phyloP scores from a whole-genome alignment of 179 eudicot genomes.

The Actinidia arguta region DNA sequence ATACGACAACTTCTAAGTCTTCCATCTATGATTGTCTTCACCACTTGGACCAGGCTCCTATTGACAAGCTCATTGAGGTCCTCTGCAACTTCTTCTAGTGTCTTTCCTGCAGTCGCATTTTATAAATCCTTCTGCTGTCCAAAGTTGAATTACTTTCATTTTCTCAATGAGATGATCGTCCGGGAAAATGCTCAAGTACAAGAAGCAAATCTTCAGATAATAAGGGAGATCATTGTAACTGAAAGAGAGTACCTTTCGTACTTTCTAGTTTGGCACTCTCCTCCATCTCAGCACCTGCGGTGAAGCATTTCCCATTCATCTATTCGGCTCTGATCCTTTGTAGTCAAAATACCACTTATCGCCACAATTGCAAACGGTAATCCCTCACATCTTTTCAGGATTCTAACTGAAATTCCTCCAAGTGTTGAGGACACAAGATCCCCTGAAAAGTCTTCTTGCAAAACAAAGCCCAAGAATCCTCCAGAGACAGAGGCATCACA shows the following conservation, averaged over 20 bases:
- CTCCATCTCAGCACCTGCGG: background rate
- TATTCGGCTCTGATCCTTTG: constrained; percentile 10
- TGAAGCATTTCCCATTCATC: constrained; percentile 22
- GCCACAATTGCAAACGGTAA: constrained; percentile 35
- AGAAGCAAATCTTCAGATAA: constrained; percentile 1
- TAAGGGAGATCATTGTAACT: background rate
- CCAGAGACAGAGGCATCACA: background rate
- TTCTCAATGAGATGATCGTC: constrained; percentile 13
- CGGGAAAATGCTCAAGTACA: constrained; percentile 30
- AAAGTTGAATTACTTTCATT: constrained; percentile 18
- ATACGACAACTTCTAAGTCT: constrained; percentile 15
- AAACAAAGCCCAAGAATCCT: constrained; percentile 25
- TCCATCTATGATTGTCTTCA: constrained; percentile 1
- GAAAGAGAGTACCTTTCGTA: background rate
- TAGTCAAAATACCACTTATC: constrained; percentile 24
- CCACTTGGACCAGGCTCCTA: constrained; percentile 26
- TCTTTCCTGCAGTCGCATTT: constrained; percentile 21
- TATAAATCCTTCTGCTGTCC: constrained; percentile 27
- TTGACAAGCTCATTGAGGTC: constrained; percentile 29
- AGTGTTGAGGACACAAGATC: constrained; percentile 17
- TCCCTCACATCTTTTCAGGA: constrained; percentile 23
- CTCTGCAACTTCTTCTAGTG: constrained; percentile 29
- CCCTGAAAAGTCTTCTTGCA: constrained; percentile 21
- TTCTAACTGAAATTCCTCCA: constrained; percentile 2
- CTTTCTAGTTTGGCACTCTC: background rate